Conservation (phyloP, 1,139 yeast genomes). For the Nakaseomyces kungkrabaensis region DNA sequence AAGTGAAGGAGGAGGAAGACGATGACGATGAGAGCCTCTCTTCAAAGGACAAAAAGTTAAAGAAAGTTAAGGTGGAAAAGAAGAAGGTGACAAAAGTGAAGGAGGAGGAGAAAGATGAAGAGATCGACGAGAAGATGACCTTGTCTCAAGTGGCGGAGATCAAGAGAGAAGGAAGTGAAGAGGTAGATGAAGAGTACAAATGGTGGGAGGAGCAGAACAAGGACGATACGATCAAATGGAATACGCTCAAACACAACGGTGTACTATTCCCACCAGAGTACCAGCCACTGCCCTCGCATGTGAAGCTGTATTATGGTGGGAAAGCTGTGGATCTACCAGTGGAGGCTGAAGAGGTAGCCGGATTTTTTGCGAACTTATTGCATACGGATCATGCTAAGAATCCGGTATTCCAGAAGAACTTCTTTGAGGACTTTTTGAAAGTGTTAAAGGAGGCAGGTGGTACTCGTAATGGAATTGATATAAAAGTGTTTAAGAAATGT, state of each 20-base stretch:
- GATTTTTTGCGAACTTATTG: conserved; percentile 81
- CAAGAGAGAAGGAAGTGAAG: conserved; percentile 40
- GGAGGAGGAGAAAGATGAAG: conserved; percentile 10
- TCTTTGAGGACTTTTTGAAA: conserved; percentile 64
- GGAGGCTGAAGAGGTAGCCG: conserved; percentile 94
- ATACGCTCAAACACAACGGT: conserved; percentile 75
- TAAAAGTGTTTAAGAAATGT: conserved; percentile 55
- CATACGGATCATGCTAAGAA: conserved; percentile 85
- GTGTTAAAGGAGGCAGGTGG: conserved; percentile 68
- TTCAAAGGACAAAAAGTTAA: background rate
- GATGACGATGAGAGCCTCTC: background rate
- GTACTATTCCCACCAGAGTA: conserved; percentile 90
- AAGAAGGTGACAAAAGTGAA: conserved; percentile 8
- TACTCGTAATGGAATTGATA: conserved; percentile 38
- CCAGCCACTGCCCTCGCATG: conserved; percentile 74
- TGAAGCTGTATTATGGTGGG: conserved; percentile 68
- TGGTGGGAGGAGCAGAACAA: conserved; percentile 70
- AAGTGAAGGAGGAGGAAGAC: background rate
- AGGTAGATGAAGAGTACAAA: conserved; percentile 42
- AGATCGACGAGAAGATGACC: conserved; percentile 27
- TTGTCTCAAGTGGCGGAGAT: conserved; percentile 1
- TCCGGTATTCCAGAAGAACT: conserved; percentile 77
- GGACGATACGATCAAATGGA: conserved; percentile 80
- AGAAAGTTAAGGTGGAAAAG: conserved; percentile 1
- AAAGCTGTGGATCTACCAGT: conserved; percentile 62